Evolutionary conservation across 352 stramenopile genomes (phyloP), one percentile per base, ranked within the genome.

Genomic region (Phytopythium litorale): DNA sequence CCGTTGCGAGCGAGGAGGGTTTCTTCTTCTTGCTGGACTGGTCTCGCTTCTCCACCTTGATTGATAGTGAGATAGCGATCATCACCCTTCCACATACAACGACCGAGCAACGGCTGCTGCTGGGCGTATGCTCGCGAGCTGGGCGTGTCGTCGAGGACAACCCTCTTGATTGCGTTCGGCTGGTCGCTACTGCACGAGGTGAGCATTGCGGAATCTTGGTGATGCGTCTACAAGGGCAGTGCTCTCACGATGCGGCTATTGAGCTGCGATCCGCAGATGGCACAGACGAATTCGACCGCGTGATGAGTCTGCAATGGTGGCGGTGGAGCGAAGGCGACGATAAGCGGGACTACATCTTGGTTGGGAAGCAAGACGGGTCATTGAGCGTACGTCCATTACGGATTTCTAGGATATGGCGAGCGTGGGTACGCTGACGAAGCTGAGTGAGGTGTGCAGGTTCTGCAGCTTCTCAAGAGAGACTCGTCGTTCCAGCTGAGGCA

Each of bases 1-100:
- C 71, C 0, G 8, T 87, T 48, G 56, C 67, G 32, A 67, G 77
- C 40, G 35, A 46, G 13, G 15, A 7, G 49, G 75, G 78, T 2
- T 50, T 40, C 25, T 18, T 88, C 1, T 68, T 52, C 21, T 25
- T 86, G 49, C 48, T 88, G 21, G 65, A 76, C 43, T 81, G 80
- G 9, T 45, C 46, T 32, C 9, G 55, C 2, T 78, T 81, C 30
- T 81, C 62, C 69, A 35, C 49, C 9, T 42, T 8, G 11, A 13
- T 32, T 50, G 51, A 7, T 4, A 15, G 55, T 9, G 45, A 50
- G 16, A 19, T 28, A 16, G 18, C 37, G 21, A 6, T 33, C 7
- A 57, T 13, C 30, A 9, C 12, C 3, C 25, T 63, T 28, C 46
- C 57, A 23, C 23, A 35, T 9, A 1, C 57, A 8, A 13, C 7